Evolutionary conservation across 2,329 filamentous ascomycete genomes (phyloP).

Genomic region (Cladosporium austrohemisphaericum): DNA sequence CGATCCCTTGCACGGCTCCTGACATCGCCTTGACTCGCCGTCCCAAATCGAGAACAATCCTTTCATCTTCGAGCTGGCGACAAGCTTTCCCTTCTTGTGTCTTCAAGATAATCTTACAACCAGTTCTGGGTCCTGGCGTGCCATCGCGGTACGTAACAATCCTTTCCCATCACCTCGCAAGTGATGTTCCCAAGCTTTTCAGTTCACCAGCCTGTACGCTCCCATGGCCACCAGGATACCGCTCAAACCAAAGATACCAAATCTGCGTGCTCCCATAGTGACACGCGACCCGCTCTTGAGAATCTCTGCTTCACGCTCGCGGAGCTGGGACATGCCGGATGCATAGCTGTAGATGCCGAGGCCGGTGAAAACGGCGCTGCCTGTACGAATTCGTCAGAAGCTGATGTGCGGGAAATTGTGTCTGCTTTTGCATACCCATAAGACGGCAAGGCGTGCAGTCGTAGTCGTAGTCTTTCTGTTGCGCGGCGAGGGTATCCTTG

Average conservation of each 20-base stretch:
- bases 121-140: background rate
- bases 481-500: slow-evolving; percentile 13
- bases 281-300: slow-evolving; percentile 39
- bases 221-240: slow-evolving; percentile 42
- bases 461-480: slow-evolving; percentile 16
- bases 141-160: rapidly evolving
- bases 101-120: too few species aligned
- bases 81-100: background rate
- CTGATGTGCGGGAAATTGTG: background rate
- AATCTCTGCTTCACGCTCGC: slow-evolving; percentile 39
- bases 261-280: slow-evolving; percentile 39
- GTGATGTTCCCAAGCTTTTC: background rate
- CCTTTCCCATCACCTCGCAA: too few species aligned
- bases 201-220: slow-evolving; percentile 37
- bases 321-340: slow-evolving; percentile 44
- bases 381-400: slow-evolving; percentile 26
- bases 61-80: too few species aligned
- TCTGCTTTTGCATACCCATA: slow-evolving; percentile 10
- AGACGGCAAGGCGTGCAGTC: slow-evolving; percentile 19
- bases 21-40: too few species aligned
- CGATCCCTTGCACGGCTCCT: too few species aligned
- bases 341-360: slow-evolving; percentile 46
- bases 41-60: too few species aligned
- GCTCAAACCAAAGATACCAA: slow-evolving; percentile 40
- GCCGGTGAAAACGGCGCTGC: slow-evolving; percentile 43